These are phyloP conservation scores for Scenedesmus sp. DNA, from an alignment of 163 green algal species.

Conservation along the genomic window DNA sequence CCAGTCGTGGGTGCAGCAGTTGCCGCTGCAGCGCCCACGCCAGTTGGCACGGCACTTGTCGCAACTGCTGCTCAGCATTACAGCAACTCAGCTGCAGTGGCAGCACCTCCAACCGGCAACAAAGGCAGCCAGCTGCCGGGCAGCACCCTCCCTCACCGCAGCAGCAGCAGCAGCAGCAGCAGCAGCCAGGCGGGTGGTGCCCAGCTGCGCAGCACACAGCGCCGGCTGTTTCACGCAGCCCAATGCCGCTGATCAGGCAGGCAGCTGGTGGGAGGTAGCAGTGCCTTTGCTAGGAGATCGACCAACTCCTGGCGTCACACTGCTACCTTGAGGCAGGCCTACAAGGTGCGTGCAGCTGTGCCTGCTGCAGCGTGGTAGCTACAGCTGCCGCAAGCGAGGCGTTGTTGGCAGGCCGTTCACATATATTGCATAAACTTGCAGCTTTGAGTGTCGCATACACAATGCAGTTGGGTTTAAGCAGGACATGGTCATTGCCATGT, in stretches of 20 bases:
- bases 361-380: background rate
- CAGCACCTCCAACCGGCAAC: too few species aligned
- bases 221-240: background rate
- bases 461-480: too few species aligned
- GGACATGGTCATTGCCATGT: too few species aligned
- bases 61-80: background rate
- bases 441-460: too few species aligned
- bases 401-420: too few species aligned
- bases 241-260: background rate
- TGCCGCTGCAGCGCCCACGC: background rate
- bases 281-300: too few species aligned
- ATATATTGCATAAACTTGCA: too few species aligned
- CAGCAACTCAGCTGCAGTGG: too few species aligned
- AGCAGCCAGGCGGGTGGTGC: background rate
- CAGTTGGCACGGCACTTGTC: background rate
- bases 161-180: background rate
- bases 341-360: background rate
- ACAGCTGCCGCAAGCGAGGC: too few species aligned
- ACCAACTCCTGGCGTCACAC: too few species aligned
- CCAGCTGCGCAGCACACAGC: background rate
- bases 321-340: background rate
- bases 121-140: background rate
- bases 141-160: background rate
- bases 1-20: background rate
- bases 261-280: background rate